Base-by-base conservation (phyloP, 169 alveolate genomes). In the Toxoplasma gondii region DNA sequence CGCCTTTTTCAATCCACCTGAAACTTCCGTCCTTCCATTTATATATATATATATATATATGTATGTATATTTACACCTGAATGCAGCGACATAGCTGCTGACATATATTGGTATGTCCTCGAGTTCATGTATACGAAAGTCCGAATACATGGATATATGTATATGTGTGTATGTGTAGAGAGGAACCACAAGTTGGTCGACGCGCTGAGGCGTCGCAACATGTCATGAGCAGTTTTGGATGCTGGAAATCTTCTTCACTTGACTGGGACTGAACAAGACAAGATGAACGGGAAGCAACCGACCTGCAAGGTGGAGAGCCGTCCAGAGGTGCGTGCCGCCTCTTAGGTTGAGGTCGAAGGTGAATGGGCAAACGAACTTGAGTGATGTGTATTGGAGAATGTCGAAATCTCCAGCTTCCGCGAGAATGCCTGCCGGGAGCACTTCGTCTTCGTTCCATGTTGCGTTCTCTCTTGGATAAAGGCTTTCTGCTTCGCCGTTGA, bases 231-330 rank as follows among this genome's bases (percentile, higher is more conserved):
- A 58, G 74, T 17, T 17, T 19, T 17, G 27, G 74, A 58, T n/a
- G n/a, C n/a, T 58, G 17, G 74, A 58, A 27, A 27, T 17, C 74
- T 17, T 58, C 74, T 58, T 17, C 74, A 58, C 74, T 19, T 58
- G 17, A 27, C n/a, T 27, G 17, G n/a, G 17, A 58, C n/a, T 19
- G 74, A 58, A 58, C 74, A 58, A 58, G 74, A 58, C 17, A 5
- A 34, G 43, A 31, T 70, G 82, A 34, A 70, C 16, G 9, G 39
- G 39, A 31, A 22, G 49, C 41, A 27, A 36, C 22, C 16, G 27
- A 87, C 92, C 92, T 22, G 92, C 92, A 4, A 87, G 92, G 45
- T 87, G 92, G 17, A 87, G 92, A n/a, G 92, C 78, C 92, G 92
- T 41, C 92, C 92, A 87, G 43, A 43, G 44, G 44, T 87, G 54